Percentiles rank a stretch among this genome's conserved stretches.
phyloP scores from a whole-genome alignment of 2,329 filamentous ascomycete genomes.

The Penicillium sp. region DNA sequence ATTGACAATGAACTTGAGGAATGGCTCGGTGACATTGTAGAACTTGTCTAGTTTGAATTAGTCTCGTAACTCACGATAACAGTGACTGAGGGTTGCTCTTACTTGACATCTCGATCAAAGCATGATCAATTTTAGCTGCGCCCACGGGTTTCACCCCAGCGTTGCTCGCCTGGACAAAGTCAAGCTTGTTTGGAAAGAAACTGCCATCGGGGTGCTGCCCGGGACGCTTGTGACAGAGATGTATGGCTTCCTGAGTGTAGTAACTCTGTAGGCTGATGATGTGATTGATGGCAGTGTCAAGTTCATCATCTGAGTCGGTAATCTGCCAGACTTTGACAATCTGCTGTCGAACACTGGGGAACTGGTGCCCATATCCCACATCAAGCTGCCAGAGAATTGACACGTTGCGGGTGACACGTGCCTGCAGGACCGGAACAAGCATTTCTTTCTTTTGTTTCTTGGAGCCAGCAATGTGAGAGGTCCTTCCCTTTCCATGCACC shows the following conservation, averaged over 20 bases:
- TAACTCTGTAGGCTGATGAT: conserved; percentile 8
- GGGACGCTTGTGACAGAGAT: conserved; percentile 6
- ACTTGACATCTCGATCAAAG: conserved; percentile 17
- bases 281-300: conserved; percentile 8
- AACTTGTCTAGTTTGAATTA: conserved; percentile 22
- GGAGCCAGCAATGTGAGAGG: conserved; percentile 1
- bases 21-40: conserved; percentile 26
- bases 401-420: conserved; percentile 6
- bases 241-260: background rate
- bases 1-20: conserved; percentile 19
- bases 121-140: background rate
- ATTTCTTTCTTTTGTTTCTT: conserved; percentile 4
- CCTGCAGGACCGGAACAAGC: conserved; percentile 10
- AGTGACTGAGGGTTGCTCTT: background rate
- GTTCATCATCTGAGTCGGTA: conserved; percentile 3
- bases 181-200: conserved; percentile 11
- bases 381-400: conserved; percentile 25
- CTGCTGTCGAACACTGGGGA: conserved; percentile 14
- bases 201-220: conserved; percentile 11
- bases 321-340: conserved; percentile 14
- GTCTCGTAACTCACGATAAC: background rate
- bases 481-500: conserved; percentile 16
- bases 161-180: background rate
- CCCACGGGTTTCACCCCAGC: background rate
- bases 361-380: conserved; percentile 15